Evolutionary conservation across 208 protist genomes (phyloP), one percentile per base, ranked within the genome.

Genomic region (Trypanosoma rangeli): DNA sequence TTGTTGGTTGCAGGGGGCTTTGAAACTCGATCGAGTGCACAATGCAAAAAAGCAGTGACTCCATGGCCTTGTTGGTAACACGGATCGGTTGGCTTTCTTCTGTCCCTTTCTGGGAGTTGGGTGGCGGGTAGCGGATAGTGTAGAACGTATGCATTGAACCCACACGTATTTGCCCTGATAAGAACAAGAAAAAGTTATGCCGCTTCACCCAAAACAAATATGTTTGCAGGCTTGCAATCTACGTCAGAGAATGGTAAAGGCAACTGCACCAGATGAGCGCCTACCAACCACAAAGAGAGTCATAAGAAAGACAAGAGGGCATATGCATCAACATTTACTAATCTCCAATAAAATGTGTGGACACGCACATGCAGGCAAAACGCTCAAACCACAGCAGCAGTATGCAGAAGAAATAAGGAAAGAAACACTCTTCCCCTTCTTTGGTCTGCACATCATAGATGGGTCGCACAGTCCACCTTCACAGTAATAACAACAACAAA

Each of bases 11-110:
- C 8, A 79, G 61, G 0, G 86, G 87, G 7, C 80, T 73, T 52
- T 93, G 85, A 65, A 90, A 91, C 59, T 94, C 85, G 24, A 94
- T 86, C 1, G 84, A 77, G 72, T 87, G 82, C 13, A 91, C 72
- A 70, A 94, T 83, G 26, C 80, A 78, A 62, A 87, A 89, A 9
- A 94, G 56, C 24, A 94, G 70, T 53, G 76, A 73, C 7, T 86
- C 82, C 46, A 91, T 70, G 29, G 85, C 88, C 28, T 82, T 83
- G 16, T 80, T 74, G 0, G 85, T 94, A 26, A 94, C 85, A 52
- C 80, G 74, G 16, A 94, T 83, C 0, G 85, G 77, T 26, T 72
- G 74, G 26, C 72, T 52, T 1, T 67, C 64, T n/a, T 54, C 50
- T n/a, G 15, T 1, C 0, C 59, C 58, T 48, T 68, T 77, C 44